phyloP scores from a whole-genome alignment of 768 basidiomycete genomes.

The Russula earlei region DNA sequence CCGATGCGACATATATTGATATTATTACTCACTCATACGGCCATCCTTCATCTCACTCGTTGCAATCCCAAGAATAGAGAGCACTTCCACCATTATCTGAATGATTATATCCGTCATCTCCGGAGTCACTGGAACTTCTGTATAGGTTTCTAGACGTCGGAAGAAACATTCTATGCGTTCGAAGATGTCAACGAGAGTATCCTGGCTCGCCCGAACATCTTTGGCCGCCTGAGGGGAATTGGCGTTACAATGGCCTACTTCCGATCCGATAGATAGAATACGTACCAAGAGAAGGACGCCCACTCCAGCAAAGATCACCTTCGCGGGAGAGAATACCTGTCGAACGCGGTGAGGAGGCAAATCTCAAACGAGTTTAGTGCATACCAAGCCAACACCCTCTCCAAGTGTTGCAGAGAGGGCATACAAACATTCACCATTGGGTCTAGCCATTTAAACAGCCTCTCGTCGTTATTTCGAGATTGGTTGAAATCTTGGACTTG shows the following conservation, averaged over 20 bases:
- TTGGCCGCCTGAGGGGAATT: background rate
- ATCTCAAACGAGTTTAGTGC: no score
- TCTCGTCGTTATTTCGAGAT: background rate
- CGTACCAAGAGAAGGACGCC: background rate
- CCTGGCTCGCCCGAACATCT: background rate
- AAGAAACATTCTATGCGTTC: background rate
- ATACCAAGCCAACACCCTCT: background rate
- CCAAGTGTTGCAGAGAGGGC: background rate
- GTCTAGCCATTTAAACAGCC: background rate
- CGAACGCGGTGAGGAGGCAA: background rate
- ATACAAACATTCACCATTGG: background rate
- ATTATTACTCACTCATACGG: background rate
- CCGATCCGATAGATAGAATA: background rate
- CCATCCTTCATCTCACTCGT: background rate
- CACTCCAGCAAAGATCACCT: background rate
- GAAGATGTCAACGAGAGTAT: background rate
- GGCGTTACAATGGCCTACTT: background rate
- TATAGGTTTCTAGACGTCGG: background rate
- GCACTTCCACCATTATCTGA: background rate
- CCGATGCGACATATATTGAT: no score
- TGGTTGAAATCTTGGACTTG: background rate
- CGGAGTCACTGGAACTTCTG: background rate
- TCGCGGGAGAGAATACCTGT: background rate
- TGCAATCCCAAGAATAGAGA: background rate
- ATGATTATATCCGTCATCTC: background rate